Evolutionary conservation across 163 green algal genomes (phyloP).

Genomic region (Volvox carteri): DNA sequence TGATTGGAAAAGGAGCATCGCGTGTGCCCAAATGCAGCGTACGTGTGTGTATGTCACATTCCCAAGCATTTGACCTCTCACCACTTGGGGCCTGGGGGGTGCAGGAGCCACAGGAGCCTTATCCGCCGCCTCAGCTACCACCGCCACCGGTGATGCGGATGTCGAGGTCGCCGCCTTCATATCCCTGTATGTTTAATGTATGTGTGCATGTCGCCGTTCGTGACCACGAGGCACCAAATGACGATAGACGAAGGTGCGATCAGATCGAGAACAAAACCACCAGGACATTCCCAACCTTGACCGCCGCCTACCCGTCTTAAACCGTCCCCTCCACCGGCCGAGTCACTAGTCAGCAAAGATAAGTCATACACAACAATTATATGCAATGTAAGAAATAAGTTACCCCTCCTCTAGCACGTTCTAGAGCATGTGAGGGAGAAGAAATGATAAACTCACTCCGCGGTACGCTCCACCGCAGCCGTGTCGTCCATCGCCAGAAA

Average conservation of each 20-base stretch:
- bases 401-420: neutral
- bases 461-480: constrained; percentile 19
- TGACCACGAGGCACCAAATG: too few relatives aligned
- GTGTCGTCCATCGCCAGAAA: constrained; percentile 54
- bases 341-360: too few relatives aligned
- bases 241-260: too few relatives aligned
- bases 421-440: neutral
- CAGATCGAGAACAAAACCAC: too few relatives aligned
- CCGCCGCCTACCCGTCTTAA: too few relatives aligned
- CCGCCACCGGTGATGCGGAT: neutral
- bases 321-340: too few relatives aligned
- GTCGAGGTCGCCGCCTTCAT: constrained; percentile 9
- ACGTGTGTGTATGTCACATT: too few relatives aligned
- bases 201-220: neutral
- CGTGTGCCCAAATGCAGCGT: neutral
- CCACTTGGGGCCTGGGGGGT: neutral
- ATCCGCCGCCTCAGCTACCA: neutral
- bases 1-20: neutral
- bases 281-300: too few relatives aligned
- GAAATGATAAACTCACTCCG: neutral
- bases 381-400: neutral
- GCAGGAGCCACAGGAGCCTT: neutral
- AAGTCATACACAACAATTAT: neutral
- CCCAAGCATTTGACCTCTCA: neutral
- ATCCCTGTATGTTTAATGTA: neutral